Evolutionary conservation across 768 basidiomycete species (phyloP).

Genomic region (Coprinopsis strossmayeri): DNA sequence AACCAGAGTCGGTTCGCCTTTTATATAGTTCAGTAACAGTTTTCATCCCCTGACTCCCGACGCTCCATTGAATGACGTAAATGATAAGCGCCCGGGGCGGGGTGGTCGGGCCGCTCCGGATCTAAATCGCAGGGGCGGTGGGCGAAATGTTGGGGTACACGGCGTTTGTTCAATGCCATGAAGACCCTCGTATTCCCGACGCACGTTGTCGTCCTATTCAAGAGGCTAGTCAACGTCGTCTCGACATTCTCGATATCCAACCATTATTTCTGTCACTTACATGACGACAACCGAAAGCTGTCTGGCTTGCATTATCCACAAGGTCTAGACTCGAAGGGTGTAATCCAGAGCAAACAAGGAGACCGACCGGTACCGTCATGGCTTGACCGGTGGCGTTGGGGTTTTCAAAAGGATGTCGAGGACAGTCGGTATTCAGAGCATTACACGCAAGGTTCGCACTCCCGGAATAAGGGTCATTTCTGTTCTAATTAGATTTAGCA

Average conservation of each 20-base stretch:
- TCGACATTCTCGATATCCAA: conserved; percentile 66
- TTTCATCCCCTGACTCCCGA: too few species aligned
- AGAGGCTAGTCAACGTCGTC: conserved; percentile 60
- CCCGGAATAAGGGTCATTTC: neutral
- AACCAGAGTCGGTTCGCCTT: too few species aligned
- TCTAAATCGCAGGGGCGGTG: neutral
- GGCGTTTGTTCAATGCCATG: conserved; percentile 23
- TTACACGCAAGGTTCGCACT: neutral
- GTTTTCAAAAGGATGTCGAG: neutral
- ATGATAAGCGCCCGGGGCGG: too few species aligned
- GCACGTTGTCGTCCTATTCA: conserved; percentile 55
- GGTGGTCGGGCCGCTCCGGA: too few species aligned
- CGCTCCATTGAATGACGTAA: too few species aligned
- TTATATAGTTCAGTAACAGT: too few species aligned
- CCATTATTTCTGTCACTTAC: conserved; percentile 43
- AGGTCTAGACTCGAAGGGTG: neutral
- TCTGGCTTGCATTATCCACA: neutral
- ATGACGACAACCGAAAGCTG: conserved; percentile 13
- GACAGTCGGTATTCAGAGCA: neutral
- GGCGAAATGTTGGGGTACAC: neutral
- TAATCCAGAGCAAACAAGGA: neutral
- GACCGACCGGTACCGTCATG: neutral
- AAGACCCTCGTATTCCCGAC: conserved; percentile 46
- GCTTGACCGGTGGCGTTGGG: neutral
- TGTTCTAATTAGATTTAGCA: conserved; percentile 5